Percentiles rank a stretch among this genome's conserved stretches.
phyloP scores from a whole-genome alignment of 257 asterid genomes.

The Nicotiana knightiana region DNA sequence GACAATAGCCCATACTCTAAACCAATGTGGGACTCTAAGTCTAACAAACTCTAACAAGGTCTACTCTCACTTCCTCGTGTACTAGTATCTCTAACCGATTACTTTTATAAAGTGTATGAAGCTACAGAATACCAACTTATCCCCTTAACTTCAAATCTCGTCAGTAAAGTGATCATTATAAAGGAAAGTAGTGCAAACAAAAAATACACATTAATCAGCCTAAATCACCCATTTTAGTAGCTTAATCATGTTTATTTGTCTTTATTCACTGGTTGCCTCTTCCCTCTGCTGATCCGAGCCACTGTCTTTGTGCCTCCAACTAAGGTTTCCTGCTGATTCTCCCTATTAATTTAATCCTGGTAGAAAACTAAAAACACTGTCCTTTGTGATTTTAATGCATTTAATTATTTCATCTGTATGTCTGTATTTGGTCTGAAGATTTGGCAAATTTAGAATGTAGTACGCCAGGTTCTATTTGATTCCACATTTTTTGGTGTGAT shows the following conservation, averaged over 20 bases:
- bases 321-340: neutral
- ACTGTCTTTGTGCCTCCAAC: neutral
- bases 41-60: neutral
- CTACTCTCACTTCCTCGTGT: neutral
- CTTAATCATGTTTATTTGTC: neutral
- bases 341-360: neutral
- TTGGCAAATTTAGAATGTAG: neutral
- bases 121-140: neutral
- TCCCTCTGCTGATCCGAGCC: neutral
- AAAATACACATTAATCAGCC: neutral
- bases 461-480: neutral
- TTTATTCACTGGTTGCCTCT: neutral
- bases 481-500: neutral
- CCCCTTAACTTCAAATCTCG: neutral
- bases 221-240: neutral
- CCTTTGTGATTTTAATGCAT: neutral
- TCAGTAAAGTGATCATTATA: neutral
- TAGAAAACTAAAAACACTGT: neutral
- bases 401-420: neutral
- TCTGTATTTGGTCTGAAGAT: neutral
- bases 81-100: neutral
- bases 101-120: neutral
- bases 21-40: neutral
- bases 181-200: neutral
- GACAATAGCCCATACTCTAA: neutral